phyloP scores from a whole-genome alignment of 1,284 basidiomycete species.

The Apiotrichum akiyoshidainum region DNA sequence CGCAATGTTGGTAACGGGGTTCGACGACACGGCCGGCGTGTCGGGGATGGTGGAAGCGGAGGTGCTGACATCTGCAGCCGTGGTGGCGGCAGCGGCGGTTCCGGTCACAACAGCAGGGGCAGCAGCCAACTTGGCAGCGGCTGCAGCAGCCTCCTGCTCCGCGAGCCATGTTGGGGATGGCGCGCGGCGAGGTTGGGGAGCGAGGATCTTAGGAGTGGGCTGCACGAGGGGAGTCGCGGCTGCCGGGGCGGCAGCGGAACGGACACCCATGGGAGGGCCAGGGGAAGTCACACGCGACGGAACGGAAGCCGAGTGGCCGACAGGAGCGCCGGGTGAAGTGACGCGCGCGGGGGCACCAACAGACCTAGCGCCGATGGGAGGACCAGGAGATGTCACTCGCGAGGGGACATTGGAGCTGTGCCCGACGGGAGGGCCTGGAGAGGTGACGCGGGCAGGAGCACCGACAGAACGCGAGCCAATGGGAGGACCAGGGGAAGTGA shows the following conservation, averaged over 20 bases:
- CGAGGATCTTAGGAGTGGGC: not conserved
- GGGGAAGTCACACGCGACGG: not conserved
- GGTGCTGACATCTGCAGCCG: not conserved
- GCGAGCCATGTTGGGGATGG: conserved; percentile 4
- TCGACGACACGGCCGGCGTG: not conserved
- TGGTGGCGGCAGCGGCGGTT: not conserved
- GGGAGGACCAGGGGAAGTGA: conserved; percentile 9
- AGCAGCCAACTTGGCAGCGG: not conserved
- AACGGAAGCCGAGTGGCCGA: not conserved
- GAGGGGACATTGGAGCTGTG: not conserved
- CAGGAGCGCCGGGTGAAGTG: not conserved
- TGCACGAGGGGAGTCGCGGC: not conserved
- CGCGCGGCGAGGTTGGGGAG: not conserved
- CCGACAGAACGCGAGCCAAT: conserved; percentile 21
- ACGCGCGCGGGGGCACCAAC: not conserved
- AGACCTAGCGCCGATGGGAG: not conserved
- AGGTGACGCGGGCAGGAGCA: conserved; percentile 1
- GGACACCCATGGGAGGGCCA: not conserved
- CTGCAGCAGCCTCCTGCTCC: not conserved
- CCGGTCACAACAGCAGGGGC: not conserved
- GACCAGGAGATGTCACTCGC: not conserved
- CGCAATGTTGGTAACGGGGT: not conserved
- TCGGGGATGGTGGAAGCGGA: not conserved
- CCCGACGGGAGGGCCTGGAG: conserved; percentile 3
- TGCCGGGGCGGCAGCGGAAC: not conserved